Conservation (phyloP, 75 land plant genomes). For the Larix kaempferi region DNA sequence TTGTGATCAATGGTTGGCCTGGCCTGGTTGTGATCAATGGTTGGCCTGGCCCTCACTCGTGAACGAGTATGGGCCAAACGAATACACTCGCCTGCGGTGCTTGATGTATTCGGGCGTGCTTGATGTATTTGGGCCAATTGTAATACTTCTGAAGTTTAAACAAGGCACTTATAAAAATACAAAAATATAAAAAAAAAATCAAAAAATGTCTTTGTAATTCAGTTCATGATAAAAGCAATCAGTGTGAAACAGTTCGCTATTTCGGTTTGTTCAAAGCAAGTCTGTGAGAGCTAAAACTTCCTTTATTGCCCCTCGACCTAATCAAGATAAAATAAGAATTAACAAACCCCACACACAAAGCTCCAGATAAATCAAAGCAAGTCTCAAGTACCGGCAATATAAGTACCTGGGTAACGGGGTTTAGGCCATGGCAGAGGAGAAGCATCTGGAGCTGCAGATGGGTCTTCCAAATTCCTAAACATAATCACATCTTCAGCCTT, state of each 20-base stretch:
- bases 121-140: too few species aligned
- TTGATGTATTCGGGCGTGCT: too few species aligned
- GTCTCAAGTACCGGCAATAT: neutral
- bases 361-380: neutral
- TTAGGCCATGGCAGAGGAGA: slow-evolving; percentile 1
- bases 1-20: too few species aligned
- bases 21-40: too few species aligned
- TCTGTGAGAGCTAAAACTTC: neutral
- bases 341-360: neutral
- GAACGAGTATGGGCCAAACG: too few species aligned
- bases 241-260: neutral
- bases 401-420: slow-evolving; percentile 7
- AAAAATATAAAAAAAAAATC: too few species aligned
- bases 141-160: too few species aligned
- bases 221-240: too few species aligned
- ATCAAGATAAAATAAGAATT: neutral
- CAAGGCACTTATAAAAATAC: too few species aligned
- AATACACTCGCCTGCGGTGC: too few species aligned
- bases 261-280: neutral
- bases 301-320: neutral
- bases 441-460: neutral
- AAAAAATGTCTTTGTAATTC: too few species aligned
- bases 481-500: neutral
- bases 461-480: slow-evolving; percentile 5
- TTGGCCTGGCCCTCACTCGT: too few species aligned